Conservation (phyloP, 352 stramenopile species). For the Pilasporangium apinafurcum region DNA sequence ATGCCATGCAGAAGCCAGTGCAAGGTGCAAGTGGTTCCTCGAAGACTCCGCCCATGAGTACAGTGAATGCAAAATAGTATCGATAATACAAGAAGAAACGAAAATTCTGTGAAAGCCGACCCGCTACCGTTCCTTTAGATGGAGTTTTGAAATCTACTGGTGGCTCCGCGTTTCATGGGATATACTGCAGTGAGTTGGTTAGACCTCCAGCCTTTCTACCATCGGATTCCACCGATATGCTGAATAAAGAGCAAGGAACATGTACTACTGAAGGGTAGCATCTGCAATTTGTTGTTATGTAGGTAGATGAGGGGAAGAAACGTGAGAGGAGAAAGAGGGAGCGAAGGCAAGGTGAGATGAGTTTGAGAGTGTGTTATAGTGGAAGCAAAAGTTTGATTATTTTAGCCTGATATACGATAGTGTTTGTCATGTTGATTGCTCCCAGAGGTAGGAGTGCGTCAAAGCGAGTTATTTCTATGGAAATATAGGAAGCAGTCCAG, state of each 20-base stretch:
- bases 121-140: constrained; percentile 3
- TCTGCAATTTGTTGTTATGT: background rate
- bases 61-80: constrained; percentile 83
- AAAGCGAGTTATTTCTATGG: background rate
- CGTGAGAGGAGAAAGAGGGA: background rate
- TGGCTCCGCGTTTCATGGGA: background rate
- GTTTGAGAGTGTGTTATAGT: constrained; percentile 3
- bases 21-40: constrained; percentile 61
- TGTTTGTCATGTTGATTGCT: background rate
- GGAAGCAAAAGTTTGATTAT: constrained; percentile 8
- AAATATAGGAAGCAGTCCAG: background rate
- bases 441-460: background rate
- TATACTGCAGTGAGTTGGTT: no score
- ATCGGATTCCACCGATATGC: no score
- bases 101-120: constrained; percentile 8
- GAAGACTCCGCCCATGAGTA: constrained; percentile 84
- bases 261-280: background rate
- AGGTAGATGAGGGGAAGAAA: background rate
- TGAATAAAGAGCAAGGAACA: no score
- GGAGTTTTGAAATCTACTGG: constrained; percentile 5
- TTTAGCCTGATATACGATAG: constrained; percentile 5
- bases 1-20: constrained; percentile 65
- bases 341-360: background rate
- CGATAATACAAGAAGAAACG: constrained; percentile 13
- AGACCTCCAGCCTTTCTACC: no score